These are phyloP conservation scores for Penicillium riverlandense DNA, from an alignment of 495 filamentous ascomycete species.

Conservation along the genomic window DNA sequence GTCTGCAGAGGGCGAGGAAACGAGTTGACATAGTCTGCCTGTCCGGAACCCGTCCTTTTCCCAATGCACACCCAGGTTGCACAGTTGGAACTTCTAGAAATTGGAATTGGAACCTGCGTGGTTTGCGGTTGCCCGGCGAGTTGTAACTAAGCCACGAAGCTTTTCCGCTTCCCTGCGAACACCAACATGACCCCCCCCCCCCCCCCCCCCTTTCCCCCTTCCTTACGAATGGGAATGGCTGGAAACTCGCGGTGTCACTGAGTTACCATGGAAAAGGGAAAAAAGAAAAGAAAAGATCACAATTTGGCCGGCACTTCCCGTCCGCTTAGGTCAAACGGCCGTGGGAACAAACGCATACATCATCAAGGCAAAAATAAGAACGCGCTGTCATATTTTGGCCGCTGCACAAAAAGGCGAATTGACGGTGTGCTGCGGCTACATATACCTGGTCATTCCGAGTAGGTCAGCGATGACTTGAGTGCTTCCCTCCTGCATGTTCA, in stretches of 20 bases:
- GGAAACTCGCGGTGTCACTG: slow-evolving; percentile 1
- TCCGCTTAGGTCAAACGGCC: slow-evolving; percentile 13
- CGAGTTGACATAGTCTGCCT: too few relatives aligned
- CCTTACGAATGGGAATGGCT: slow-evolving; percentile 1
- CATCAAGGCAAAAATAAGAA: neutral
- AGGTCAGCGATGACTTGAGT: slow-evolving; percentile 3
- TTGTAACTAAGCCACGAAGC: slow-evolving; percentile 17
- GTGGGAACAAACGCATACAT: slow-evolving; percentile 7
- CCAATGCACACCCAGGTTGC: slow-evolving; percentile 1
- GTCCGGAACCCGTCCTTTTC: neutral
- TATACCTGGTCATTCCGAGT: slow-evolving; percentile 5
- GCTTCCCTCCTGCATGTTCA: slow-evolving; percentile 6
- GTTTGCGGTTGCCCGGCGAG: slow-evolving; percentile 1
- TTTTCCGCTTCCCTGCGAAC: slow-evolving; percentile 6
- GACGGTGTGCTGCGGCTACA: slow-evolving; percentile 1
- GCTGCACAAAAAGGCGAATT: neutral
- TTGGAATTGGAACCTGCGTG: slow-evolving; percentile 12
- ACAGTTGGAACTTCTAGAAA: slow-evolving; percentile 16
- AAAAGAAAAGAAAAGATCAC: slow-evolving; percentile 2
- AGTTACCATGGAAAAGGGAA: neutral
- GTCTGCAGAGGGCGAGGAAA: neutral
- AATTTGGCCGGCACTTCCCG: slow-evolving; percentile 13
- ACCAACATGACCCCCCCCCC: neutral
- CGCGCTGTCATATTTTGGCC: slow-evolving; percentile 9
- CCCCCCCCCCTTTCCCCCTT: too few relatives aligned